Evolutionary conservation across 768 basidiomycete genomes (phyloP), one percentile per base, ranked within the genome.

Genomic region (Suillus weaverae): DNA sequence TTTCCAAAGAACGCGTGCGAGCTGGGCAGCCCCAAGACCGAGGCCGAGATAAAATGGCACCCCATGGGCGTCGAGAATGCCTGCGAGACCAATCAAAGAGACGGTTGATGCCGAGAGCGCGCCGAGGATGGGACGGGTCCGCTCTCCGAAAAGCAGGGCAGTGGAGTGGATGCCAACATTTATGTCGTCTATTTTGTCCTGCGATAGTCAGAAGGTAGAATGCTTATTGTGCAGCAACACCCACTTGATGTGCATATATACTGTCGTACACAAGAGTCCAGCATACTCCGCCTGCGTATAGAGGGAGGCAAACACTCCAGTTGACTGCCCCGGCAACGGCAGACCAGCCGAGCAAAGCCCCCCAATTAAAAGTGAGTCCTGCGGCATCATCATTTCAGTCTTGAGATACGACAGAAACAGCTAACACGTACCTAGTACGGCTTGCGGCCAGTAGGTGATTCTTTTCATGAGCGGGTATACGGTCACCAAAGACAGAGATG

Each of bases 321-420:
- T 97, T 81, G 3, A 90, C 88, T 2, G 82, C 70, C 2, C 93
- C 94, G 1, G 90, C 86, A 5, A 99, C 88, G 3, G 97, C 96
- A 4, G 97, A 96, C 92, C 96, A 98, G 30, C 97, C 97, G 20
- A 99, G 86, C 1, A 99, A 77, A 1, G 94, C 89, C 20, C 97
- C 97, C 97, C 97, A 99, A 77, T 98, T 99, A 77, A 96, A 99
- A 0, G 96, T 89, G 54, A 99, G 83, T 11, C 96, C 95, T 96
- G 70, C 4, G 14, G 54, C 5, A 44, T 30, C 20, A 13, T 62
- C 5, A 62, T 8, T 55, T 39, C 44, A 57, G 22, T 39, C 50
- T 50, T 60, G 32, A 10, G 36, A 41, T 32, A 38, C 22, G 30
- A 54, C 39, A 30, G 41, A 53, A 39, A 5, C 60, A 32, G 35